Evolutionary conservation across 345 rosid species (phyloP).

Genomic region (Populus ilicifolia): DNA sequence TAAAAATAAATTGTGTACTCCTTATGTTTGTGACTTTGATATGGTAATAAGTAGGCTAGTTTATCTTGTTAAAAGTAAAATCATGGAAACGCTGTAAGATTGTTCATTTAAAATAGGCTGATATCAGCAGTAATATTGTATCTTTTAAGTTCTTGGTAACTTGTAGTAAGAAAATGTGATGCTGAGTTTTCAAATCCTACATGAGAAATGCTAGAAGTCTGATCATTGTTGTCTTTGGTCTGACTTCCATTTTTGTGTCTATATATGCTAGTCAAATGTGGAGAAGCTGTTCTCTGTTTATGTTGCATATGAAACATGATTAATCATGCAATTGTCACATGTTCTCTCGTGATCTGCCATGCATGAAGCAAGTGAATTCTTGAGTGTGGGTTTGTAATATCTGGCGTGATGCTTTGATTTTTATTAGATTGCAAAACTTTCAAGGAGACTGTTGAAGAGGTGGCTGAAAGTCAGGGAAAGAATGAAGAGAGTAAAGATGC

Average conservation of each 20-base stretch:
- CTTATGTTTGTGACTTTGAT: too few relatives aligned
- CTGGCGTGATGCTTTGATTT: neutral
- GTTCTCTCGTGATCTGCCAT: neutral
- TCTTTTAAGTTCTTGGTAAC: neutral
- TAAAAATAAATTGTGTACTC: too few relatives aligned
- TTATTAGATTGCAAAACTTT: constrained; percentile 77
- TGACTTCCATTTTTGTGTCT: neutral
- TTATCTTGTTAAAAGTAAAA: too few relatives aligned
- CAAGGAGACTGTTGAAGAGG: constrained; percentile 70
- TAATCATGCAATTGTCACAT: neutral
- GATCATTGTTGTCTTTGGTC: too few relatives aligned
- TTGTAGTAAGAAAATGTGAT: neutral
- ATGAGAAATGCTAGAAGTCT: neutral
- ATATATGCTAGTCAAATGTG: neutral
- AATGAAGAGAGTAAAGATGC: constrained; percentile 68
- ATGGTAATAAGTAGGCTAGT: too few relatives aligned
- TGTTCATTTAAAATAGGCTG: too few relatives aligned
- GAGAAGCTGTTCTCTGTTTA: neutral
- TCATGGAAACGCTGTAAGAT: too few relatives aligned
- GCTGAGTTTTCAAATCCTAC: neutral
- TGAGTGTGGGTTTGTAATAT: neutral
- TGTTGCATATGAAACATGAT: neutral
- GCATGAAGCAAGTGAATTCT: neutral
- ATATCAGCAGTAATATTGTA: neutral
- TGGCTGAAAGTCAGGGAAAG: constrained; percentile 54